Evolutionary conservation across 768 basidiomycete species (phyloP), one percentile per base, ranked within the genome.

Genomic region (Suillus fuscotomentosus): DNA sequence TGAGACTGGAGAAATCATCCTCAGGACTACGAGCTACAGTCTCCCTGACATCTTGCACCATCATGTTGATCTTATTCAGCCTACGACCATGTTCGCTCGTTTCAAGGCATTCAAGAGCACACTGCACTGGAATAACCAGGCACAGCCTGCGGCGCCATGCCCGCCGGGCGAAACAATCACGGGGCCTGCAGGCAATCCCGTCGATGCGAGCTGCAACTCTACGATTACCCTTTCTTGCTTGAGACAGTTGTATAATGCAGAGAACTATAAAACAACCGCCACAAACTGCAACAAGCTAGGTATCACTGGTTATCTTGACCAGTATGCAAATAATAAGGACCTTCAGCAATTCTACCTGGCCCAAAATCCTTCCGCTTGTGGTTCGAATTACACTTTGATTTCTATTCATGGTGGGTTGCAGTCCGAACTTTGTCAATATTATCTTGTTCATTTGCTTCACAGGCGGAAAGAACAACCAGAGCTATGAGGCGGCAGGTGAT

Each of bases 11-110:
- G 84, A 87, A 36, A 72, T 79, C 17, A 72, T 90, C 43, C 76
- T 90, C 65, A 84, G 91, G 61, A 88, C 91, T n/a, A 87, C 85
- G 4, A 79, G 78, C 64, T 92, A 90, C 77, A 87, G 85, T 68
- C 81, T 92, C 20, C 90, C 90, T 0, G 79, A 79, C 54, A 65
- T 82, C 63, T 73, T 91, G 54, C 81, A 87, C 68, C 75, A 78
- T 4, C 88, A 91, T 69, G 72, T 91, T 63, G 88, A 90, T 43
- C 73, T 91, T 39, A 78, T 92, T 36, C 88, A 91, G 66, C 90
- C 90, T 0, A 91, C 90, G 3, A 91, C 88, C 2, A 82, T 85
- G 72, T 92, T 91, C 69, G 77, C 81, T 50, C 82, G 81, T 63
- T 74, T 78, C 65, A 83, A 79, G 66, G 74, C 75, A 9, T 75